Conservation (phyloP, 257 asterid species). For the Penstemon barbatus region DNA sequence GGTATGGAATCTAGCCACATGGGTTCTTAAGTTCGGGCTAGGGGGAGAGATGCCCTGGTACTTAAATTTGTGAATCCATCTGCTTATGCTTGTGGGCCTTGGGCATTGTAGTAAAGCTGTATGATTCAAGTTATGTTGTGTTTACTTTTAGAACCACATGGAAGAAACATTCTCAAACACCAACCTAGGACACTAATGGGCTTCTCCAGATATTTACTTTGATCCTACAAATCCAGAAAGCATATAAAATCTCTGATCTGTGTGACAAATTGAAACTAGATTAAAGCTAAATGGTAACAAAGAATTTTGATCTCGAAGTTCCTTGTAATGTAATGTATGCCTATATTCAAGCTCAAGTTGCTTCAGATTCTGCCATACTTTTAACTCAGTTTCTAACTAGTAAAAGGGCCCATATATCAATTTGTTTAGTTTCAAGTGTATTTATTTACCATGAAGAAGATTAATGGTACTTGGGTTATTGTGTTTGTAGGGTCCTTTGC, state of each 20-base stretch:
- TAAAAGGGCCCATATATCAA: not conserved
- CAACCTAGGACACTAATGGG: not conserved
- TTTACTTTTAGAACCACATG: not conserved
- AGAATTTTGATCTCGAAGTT: constrained; percentile 1
- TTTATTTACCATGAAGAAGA: constrained; percentile 13
- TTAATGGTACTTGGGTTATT: constrained; percentile 24
- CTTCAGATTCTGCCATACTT: not conserved
- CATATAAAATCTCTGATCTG: not conserved
- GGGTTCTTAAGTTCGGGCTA: not conserved
- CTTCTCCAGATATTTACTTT: not conserved
- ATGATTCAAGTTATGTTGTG: not conserved
- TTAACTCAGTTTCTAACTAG: constrained; percentile 7
- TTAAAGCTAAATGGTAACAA: constrained; percentile 1
- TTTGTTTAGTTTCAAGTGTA: not conserved
- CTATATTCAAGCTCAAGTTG: constrained; percentile 5
- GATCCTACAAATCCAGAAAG: too few species aligned
- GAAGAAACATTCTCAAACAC: not conserved
- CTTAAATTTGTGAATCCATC: not conserved
- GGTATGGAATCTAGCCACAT: too few species aligned
- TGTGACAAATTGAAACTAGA: not conserved
- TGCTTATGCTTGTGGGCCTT: not conserved
- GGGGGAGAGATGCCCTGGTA: not conserved
- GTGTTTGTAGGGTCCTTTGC: constrained; percentile 76
- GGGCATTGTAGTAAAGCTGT: not conserved
- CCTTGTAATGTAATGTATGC: not conserved